Percentiles rank a stretch among this genome's conserved stretches.
Conservation (phyloP, 306 rosid species). For the Lathyrus tuberosus region DNA sequence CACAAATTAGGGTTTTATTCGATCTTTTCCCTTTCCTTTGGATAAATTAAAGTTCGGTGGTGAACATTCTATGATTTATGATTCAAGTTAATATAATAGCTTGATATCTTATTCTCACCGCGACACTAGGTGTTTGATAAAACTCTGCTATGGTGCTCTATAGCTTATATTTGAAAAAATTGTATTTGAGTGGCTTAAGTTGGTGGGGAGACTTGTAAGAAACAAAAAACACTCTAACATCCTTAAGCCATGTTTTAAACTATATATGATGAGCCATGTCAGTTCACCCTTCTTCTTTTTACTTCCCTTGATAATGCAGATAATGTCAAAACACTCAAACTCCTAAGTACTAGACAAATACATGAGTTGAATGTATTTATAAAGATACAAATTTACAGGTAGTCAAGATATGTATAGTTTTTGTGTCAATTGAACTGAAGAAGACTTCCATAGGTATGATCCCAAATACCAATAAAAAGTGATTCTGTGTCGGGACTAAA, state of each 20-base stretch:
- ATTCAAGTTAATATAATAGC: too few relatives aligned
- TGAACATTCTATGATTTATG: too few relatives aligned
- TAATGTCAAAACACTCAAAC: slow-evolving; percentile 37
- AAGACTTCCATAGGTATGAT: slow-evolving; percentile 88
- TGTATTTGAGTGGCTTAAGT: too few relatives aligned
- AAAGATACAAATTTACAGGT: slow-evolving; percentile 53
- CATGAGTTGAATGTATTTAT: slow-evolving; percentile 41
- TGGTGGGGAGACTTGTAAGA: too few relatives aligned
- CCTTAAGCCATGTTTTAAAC: slow-evolving; percentile 34
- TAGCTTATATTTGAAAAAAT: too few relatives aligned
- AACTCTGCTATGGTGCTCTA: too few relatives aligned
- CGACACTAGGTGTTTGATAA: too few relatives aligned
- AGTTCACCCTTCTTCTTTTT: slow-evolving; percentile 25
- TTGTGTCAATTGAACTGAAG: slow-evolving; percentile 72
- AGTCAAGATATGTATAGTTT: slow-evolving; percentile 65
- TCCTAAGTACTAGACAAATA: slow-evolving; percentile 39
- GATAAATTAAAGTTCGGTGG: too few relatives aligned
- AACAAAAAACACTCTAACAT: slow-evolving; percentile 44
- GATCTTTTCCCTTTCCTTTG: too few relatives aligned
- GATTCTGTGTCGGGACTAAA: slow-evolving; percentile 94
- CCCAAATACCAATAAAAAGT: slow-evolving; percentile 81
- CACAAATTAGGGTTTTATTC: too few relatives aligned
- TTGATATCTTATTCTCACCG: too few relatives aligned
- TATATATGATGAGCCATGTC: slow-evolving; percentile 31
- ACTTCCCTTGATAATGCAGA: slow-evolving; percentile 35